Evolutionary conservation across 768 basidiomycete genomes (phyloP), one percentile per base, ranked within the genome.

Genomic region (Pleurotus giganteus): DNA sequence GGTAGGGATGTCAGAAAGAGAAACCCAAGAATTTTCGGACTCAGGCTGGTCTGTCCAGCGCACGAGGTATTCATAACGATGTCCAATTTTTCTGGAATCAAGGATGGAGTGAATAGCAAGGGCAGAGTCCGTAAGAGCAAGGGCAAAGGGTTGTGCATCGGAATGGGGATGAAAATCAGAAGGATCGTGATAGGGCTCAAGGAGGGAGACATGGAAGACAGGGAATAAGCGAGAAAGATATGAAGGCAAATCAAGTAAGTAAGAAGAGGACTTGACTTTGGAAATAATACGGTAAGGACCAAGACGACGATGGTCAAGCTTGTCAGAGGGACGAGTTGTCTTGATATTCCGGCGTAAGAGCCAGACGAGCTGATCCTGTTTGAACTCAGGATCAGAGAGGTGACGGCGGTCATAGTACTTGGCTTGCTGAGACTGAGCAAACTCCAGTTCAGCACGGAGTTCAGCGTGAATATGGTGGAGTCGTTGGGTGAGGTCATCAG

Each of bases 301-400:
- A 4, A 73, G 63, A 8, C 60, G 60, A 7, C 61, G 58, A 49
- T 71, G 62, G 32, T 71, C 68, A 34, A 79, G 72, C 58, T 78
- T 78, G 29, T 62, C 49, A 2, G 72, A 70, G 2, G 75, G 75
- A 12, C 72, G 62, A n/a, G 65, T 71, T 7, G 75, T 76, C 19
- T 64, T 65, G 59, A 78, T 72, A 57, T 77, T 70, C n/a, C 61
- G 62, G 9, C 61, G 60, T 1, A 72, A 61, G 3, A 76, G 57
- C 71, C 72, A 76, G 12, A 76, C 71, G 2, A 66, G 57, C 12
- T 74, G 59, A 32, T 62, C 72, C 3, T 55, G 58, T 42, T 69
- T n/a, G 54, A 68, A 67, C 4, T 64, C 34, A 0, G 71, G 74
- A 1, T 61, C 54, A 2, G 65, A 64, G 2, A 61, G 21, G 23